Evolutionary conservation across 2,329 filamentous ascomycete genomes (phyloP).

Genomic region (Didymella pomorum): DNA sequence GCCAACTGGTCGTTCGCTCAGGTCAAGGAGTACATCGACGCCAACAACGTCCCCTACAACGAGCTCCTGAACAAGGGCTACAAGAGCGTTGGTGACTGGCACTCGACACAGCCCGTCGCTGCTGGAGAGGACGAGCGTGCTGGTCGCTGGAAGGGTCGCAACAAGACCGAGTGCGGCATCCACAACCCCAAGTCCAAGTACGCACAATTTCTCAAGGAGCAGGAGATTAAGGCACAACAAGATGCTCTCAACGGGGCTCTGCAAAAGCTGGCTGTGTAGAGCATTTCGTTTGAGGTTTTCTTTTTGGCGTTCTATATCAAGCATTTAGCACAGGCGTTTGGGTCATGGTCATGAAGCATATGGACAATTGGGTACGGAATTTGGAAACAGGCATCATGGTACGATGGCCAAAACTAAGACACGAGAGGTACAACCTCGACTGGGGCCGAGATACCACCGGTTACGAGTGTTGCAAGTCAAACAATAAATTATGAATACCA

Average conservation of each 20-base stretch:
- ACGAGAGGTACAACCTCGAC: constrained; percentile 19
- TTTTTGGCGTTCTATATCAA: constrained; percentile 40
- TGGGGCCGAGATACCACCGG: constrained; percentile 37
- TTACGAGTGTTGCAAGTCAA: constrained; percentile 13
- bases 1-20: constrained; percentile 93
- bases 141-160: constrained; percentile 94
- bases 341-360: constrained; percentile 26
- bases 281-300: constrained; percentile 27
- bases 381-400: constrained; percentile 11
- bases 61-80: constrained; percentile 90
- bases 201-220: constrained; percentile 79
- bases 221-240: constrained; percentile 68
- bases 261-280: constrained; percentile 38
- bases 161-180: constrained; percentile 97
- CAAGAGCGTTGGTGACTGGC: constrained; percentile 98
- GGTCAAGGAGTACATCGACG: constrained; percentile 85
- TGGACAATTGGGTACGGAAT: constrained; percentile 5
- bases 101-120: constrained; percentile 88
- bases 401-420: constrained; percentile 1
- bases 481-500: constrained; percentile 4
- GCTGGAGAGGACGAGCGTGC: constrained; percentile 95
- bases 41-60: constrained; percentile 93
- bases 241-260: constrained; percentile 43
- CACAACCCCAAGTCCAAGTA: constrained; percentile 98
- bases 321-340: constrained; percentile 54